Base-by-base conservation (phyloP, 192 early-diverging fungal genomes). In the Rhizophlyctis rosea region DNA sequence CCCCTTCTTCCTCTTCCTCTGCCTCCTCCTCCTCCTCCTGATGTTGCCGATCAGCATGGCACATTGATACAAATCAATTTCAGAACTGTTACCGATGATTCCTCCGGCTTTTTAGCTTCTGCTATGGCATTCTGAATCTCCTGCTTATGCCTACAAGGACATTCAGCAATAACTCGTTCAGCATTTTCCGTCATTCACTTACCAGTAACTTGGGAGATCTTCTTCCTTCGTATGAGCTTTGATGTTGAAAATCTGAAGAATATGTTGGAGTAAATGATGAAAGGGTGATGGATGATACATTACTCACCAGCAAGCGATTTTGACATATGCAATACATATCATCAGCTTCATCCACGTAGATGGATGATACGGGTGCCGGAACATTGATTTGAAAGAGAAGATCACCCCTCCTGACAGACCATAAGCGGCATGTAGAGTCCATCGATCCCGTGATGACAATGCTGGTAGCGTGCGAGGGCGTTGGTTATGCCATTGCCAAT, bases 381-480 rank as follows among this genome's bases (percentile, higher is more conserved):
- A 76, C 56, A 59, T 85, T 85, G 60, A 85, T 83, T 47, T 85
- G 83, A 59, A 85, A 85, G 4, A 85, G 69, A n/a, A 79, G 67
- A 34, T 82, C 79, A 1, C 83, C 83, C 34, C 77, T 30, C n/a
- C 81, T 61, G 18, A 63, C 67, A 5, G 79, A 81, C 83, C 83
- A 85, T 4, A 85, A 60, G 16, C 83, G 67, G 49, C 76, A 79
- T 0, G 83, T 83, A 21, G 75, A 58, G 57, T 85, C 83, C 55
- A 76, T 68, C n/a, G 77, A 79, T n/a, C 81, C 81, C 4, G 83
- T 81, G 30, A 81, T 67, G 21, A 78, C 27, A 13, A 83, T 72
- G 64, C 73, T 81, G 63, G 1, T 24, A n/a, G 57, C 3, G 16
- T 16, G 48, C 24, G 47, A 44, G 58, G n/a, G n/a, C n/a, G n/a